Percentiles rank a stretch among this genome's conserved stretches.
phyloP scores from a whole-genome alignment of 768 basidiomycete species.

The Russula griseocarnosa region DNA sequence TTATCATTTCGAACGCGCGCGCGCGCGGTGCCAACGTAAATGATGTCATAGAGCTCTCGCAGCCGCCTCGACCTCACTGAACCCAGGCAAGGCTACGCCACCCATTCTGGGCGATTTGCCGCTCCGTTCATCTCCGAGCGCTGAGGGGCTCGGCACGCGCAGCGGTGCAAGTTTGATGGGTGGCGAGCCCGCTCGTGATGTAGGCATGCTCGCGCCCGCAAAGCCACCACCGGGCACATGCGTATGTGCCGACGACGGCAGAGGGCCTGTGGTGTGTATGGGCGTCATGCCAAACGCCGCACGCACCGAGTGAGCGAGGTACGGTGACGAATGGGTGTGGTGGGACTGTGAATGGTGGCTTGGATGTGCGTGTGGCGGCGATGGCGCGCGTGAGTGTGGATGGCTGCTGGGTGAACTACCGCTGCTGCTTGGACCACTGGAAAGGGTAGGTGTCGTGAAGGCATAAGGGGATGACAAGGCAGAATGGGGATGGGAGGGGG shows the following conservation, averaged over 20 bases:
- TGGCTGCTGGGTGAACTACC: conserved; percentile 59
- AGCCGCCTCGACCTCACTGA: conserved; percentile 35
- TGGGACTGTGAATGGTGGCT: conserved; percentile 26
- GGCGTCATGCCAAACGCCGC: conserved; percentile 92
- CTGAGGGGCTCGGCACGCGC: conserved; percentile 42
- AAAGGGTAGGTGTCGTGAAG: conserved; percentile 57
- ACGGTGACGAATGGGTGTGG: conserved; percentile 21
- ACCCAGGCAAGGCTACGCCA: conserved; percentile 33
- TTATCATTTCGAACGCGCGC: conserved; percentile 6
- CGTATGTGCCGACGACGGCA: conserved; percentile 32
- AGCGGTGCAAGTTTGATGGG: conserved; percentile 71
- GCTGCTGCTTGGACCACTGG: conserved; percentile 60
- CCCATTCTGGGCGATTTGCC: conserved; percentile 25
- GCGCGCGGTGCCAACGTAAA: not conserved
- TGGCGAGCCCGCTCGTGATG: conserved; percentile 61
- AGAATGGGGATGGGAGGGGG: conserved; percentile 31
- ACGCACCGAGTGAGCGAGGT: conserved; percentile 80
- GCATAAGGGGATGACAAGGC: conserved; percentile 30
- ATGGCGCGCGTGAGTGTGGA: conserved; percentile 54
- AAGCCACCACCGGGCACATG: conserved; percentile 16
- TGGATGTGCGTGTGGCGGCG: conserved; percentile 43
- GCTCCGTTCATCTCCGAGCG: conserved; percentile 22
- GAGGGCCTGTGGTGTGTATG: conserved; percentile 46
- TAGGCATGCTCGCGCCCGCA: conserved; percentile 39
- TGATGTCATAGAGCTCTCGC: conserved; percentile 20